Conservation (phyloP, 108 stramenopile species). For the Phaeodactylum tricornutum region DNA sequence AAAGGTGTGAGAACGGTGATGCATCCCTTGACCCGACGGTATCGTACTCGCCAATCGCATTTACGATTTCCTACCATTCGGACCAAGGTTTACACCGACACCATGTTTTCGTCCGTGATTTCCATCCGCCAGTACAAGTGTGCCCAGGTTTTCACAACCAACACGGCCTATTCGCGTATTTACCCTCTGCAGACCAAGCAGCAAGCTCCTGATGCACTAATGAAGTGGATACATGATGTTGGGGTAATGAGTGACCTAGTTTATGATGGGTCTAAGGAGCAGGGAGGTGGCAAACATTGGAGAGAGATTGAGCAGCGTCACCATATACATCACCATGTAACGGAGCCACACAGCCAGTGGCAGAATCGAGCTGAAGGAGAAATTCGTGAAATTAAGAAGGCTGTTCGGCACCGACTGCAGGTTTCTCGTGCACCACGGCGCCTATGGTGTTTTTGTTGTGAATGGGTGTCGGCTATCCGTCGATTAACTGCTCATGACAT, state of each 20-base stretch:
- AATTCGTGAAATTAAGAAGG: conserved; percentile 9
- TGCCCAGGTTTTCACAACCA: background rate
- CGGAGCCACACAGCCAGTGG: conserved; percentile 10
- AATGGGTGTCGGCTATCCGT: conserved; percentile 5
- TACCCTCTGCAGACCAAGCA: background rate
- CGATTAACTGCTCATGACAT: conserved; percentile 2
- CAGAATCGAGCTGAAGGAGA: conserved; percentile 14
- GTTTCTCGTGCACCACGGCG: conserved; percentile 5
- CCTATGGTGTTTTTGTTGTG: conserved; percentile 7
- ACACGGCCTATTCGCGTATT: background rate
- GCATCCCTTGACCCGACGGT: background rate
- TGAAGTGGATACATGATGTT: background rate
- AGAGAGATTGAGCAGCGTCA: background rate
- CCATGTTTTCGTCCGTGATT: background rate
- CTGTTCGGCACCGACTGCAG: background rate
- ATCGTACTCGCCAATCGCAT: background rate
- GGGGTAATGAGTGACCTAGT: background rate
- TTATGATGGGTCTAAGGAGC: background rate
- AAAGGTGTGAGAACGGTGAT: conserved; percentile 11
- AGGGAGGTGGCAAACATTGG: background rate
- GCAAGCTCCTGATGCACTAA: background rate
- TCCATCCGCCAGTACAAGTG: background rate
- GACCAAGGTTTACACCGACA: background rate
- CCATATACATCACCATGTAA: background rate
- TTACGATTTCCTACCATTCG: background rate